Base-by-base conservation (phyloP, 768 basidiomycete species). In the Mycena filopes region DNA sequence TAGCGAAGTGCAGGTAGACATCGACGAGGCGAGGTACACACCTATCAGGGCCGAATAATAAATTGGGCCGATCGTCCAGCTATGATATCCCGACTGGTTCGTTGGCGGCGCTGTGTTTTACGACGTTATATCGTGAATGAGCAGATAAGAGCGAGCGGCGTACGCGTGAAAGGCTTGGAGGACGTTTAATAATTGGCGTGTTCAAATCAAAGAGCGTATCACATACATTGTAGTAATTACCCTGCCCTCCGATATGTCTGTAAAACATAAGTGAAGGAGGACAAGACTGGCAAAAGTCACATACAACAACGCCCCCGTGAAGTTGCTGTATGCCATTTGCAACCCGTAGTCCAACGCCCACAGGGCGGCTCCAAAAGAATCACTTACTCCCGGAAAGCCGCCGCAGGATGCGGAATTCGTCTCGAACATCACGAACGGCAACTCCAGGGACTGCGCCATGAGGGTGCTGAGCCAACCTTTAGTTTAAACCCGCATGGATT, bases 351-450 rank as follows among this genome's bases (percentile, higher is more conserved):
- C 89, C 68, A 88, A 69, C 3, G 78, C 86, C 89, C 89, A 91
- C 6, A 92, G 76, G 3, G 87, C 85, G 1, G 86, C 87, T 2
- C 84, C 87, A 70, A 89, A 91, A 10, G 83, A 82, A 68, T 91
- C 86, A 46, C 84, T 86, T 29, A 90, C 73, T 0, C 89, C 90
- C 8, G 83, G 71, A 71, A 90, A 90, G 23, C 89, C 89, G 73
- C 88, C 89, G 72, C 89, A 91, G 33, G 86, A 87, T 1, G 88
- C 89, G 0, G 87, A 86, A 70, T 91, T 91, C 15, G 87, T 89
- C 75, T 92, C 90, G 25, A 65, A 47, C 64, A 65, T 65, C 8
- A 89, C 68, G 29, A 90, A 74, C n/a, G 82, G 81, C 65, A 85
- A 82, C 0, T 76, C 75, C 26, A 78, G 77, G 0, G 72, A 72